A percentile compares a stretch with the other conserved stretches of the same genome.
Evolutionary conservation across 2,329 filamentous ascomycete species (phyloP).

Genomic region (Remersonia thermophila): DNA sequence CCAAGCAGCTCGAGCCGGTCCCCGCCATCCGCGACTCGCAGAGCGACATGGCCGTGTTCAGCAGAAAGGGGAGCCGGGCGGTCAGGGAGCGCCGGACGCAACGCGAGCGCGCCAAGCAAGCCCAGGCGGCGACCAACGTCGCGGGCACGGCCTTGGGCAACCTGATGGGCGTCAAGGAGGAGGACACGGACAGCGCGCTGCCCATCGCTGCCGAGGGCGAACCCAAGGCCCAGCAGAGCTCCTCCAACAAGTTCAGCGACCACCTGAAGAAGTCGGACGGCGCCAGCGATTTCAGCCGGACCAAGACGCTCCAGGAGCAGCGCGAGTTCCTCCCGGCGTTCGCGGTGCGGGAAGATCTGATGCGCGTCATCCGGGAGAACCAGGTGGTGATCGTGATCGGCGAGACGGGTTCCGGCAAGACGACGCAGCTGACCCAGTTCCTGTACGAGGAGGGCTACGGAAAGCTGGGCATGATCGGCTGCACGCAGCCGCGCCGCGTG

Average conservation of each 20-base stretch:
- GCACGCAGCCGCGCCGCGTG: slow-evolving; percentile 90
- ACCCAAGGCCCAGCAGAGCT: slow-evolving; percentile 34
- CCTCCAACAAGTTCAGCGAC: slow-evolving; percentile 66
- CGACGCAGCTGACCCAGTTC: slow-evolving; percentile 93
- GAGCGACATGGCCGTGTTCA: slow-evolving; percentile 98
- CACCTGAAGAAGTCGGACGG: slow-evolving; percentile 81
- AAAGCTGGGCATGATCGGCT: slow-evolving; percentile 79
- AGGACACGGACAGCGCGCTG: slow-evolving; percentile 79
- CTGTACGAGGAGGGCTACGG: slow-evolving; percentile 91
- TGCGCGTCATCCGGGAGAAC: slow-evolving; percentile 88
- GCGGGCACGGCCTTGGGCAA: slow-evolving; percentile 88
- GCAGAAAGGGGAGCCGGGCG: slow-evolving; percentile 84
- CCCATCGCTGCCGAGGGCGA: slow-evolving; percentile 59
- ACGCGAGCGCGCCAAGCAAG: slow-evolving; percentile 84
- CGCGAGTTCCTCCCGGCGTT: slow-evolving; percentile 90
- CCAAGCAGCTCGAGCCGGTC: slow-evolving; percentile 90
- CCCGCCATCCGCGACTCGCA: slow-evolving; percentile 86
- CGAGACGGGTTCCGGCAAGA: slow-evolving; percentile 95
- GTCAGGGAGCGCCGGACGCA: slow-evolving; percentile 87
- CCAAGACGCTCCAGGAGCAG: slow-evolving; percentile 81
- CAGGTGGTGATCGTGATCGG: slow-evolving; percentile 95
- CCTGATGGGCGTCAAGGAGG: slow-evolving; percentile 89
- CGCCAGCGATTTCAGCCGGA: slow-evolving; percentile 85
- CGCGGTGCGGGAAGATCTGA: slow-evolving; percentile 83
- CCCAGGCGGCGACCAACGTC: slow-evolving; percentile 86